phyloP scores from a whole-genome alignment of 1,139 yeast genomes.

The Candida sp. region DNA sequence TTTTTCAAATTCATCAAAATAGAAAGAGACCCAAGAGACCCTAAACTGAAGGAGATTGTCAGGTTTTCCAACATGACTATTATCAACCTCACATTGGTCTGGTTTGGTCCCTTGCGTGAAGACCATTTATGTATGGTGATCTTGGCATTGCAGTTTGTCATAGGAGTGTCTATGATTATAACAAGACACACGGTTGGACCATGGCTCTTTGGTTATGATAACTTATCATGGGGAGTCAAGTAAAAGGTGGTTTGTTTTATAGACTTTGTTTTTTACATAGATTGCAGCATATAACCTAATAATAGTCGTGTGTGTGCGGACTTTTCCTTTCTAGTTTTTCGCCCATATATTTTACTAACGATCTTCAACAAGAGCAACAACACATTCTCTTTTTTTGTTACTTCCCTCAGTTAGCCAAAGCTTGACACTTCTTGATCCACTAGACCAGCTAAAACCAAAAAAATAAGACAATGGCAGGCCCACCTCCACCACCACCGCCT shows the following conservation, averaged over 20 bases:
- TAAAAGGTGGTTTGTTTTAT: constrained; percentile 14
- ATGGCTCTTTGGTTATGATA: constrained; percentile 88
- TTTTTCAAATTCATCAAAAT: constrained; percentile 55
- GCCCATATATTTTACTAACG: not conserved
- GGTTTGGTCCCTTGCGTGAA: constrained; percentile 91
- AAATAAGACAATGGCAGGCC: constrained; percentile 14
- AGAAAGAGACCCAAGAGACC: constrained; percentile 36
- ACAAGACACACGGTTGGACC: constrained; percentile 89
- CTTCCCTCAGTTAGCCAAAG: no score
- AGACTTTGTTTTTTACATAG: not conserved
- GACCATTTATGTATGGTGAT: constrained; percentile 69
- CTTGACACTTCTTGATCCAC: not conserved
- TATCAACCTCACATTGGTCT: constrained; percentile 79
- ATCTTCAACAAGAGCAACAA: not conserved
- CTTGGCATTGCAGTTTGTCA: constrained; percentile 60
- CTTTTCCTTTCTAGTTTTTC: not conserved
- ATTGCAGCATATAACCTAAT: not conserved
- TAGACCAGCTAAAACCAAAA: not conserved
- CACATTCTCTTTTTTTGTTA: not conserved
- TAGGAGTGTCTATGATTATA: constrained; percentile 70
- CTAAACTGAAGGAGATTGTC: constrained; percentile 32
- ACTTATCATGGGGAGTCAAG: constrained; percentile 56
- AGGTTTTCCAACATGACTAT: constrained; percentile 84
- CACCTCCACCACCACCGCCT: constrained; percentile 37
- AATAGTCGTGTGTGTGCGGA: not conserved